Conservation (phyloP, 2,329 filamentous ascomycete genomes). For the Scedosporium minutisporum region DNA sequence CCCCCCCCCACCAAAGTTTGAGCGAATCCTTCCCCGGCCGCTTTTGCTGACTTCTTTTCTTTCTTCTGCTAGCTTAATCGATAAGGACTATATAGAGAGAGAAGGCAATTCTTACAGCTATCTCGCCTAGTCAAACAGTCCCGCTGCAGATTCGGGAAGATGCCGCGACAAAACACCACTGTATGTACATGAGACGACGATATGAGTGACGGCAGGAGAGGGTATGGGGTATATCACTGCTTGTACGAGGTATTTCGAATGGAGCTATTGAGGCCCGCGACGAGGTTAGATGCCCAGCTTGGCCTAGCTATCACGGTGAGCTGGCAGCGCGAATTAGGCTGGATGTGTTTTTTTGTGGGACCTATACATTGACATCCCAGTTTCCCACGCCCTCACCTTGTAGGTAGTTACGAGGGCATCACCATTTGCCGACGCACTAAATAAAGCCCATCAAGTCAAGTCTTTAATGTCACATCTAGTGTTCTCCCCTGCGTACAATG, state of each 20-base stretch:
- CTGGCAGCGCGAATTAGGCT: too few relatives aligned
- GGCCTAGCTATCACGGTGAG: too few relatives aligned
- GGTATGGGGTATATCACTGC: not conserved
- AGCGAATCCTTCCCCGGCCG: not conserved
- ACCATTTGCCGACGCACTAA: too few relatives aligned
- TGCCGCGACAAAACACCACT: not conserved
- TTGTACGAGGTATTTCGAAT: not conserved
- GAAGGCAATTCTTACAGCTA: conserved; percentile 64
- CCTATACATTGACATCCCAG: not conserved
- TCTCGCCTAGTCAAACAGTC: conserved; percentile 40
- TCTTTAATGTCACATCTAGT: not conserved
- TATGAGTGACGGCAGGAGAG: not conserved
- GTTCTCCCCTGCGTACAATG: not conserved
- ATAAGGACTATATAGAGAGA: conserved; percentile 87
- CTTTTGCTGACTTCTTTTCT: not conserved
- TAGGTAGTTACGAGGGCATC: too few relatives aligned
- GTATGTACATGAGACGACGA: not conserved
- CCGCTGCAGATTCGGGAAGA: not conserved
- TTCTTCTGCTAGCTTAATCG: conserved; percentile 59
- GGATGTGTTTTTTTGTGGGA: not conserved
- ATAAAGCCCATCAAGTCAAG: too few relatives aligned
- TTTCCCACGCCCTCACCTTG: not conserved
- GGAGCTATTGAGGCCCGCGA: not conserved
- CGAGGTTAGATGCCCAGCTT: not conserved
- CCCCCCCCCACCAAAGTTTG: not conserved